Evolutionary conservation across 345 rosid genomes (phyloP), one percentile per base, ranked within the genome.

Genomic region (Euphorbia pulcherrima): DNA sequence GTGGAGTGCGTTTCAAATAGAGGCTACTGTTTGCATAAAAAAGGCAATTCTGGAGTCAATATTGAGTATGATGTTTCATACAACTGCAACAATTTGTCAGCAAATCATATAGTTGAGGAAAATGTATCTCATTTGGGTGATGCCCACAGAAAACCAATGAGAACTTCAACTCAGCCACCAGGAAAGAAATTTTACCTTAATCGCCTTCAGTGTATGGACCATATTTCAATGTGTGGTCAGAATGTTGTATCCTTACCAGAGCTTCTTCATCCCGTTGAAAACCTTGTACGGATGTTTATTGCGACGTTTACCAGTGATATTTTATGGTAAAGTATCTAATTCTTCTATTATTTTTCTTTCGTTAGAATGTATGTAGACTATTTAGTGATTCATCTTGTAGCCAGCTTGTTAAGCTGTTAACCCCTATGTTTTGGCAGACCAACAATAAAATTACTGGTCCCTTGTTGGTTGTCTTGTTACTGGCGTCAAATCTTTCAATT

Each of bases 251-350:
- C 97, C 52, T 80, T 92, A 76, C 83, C 80, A 35, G 97, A 88
- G 72, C 96, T 92, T 81, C 82, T 92, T 57, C 58, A 83, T 77
- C 98, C 96, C 52, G 75, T 87, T 60, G 82, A 83, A 60, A 86
- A 69, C 78, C 85, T 92, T 74, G 73, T 72, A 13, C 78, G 75
- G 63, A 83, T 92, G 39, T 92, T 92, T 73, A 76, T 87, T 79
- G 97, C 98, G 8, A 90, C 98, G 27, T 92, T 92, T 79, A 92
- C 97, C 0, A 82, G 88, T 62, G 98, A 92, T 77, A 75, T 92
- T 63, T 68, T 62, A 74, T 90, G 98, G 98, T 90, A 82, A 33
- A 73, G 65, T 47, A 35, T 55, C n/a, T 62, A 33, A 41, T 30
- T 35, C 28, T 58, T 17, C 20, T 28, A 30, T 72, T 33, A 5